These are phyloP conservation scores for Fusarium abutilonis DNA, from an alignment of 2,329 filamentous ascomycete genomes.

Conservation along the genomic window DNA sequence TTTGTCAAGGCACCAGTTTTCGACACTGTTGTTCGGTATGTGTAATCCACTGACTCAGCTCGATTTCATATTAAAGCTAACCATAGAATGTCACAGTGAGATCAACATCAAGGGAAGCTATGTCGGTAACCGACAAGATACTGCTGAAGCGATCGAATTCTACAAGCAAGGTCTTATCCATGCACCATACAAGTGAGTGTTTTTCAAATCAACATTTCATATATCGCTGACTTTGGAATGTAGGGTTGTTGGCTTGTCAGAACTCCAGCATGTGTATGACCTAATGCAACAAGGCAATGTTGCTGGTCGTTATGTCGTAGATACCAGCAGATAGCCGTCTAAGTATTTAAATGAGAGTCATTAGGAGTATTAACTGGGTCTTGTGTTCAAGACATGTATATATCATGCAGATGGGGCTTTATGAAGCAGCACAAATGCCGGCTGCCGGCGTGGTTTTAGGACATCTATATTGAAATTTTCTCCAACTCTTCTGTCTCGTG, in stretches of 20 bases:
- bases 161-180: constrained; percentile 83
- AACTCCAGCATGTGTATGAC: constrained; percentile 79
- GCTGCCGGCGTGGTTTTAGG: too few relatives aligned
- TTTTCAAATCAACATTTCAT: accelerated
- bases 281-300: constrained; percentile 74
- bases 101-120: constrained; percentile 89
- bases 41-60: accelerated
- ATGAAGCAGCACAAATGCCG: too few relatives aligned
- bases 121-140: constrained; percentile 87
- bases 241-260: constrained; percentile 73
- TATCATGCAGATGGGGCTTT: background rate
- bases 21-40: constrained; percentile 72
- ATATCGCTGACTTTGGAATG: constrained; percentile 5
- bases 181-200: constrained; percentile 73
- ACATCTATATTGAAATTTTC: too few relatives aligned
- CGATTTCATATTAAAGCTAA: background rate
- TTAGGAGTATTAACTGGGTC: background rate
- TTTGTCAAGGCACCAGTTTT: constrained; percentile 85
- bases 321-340: constrained; percentile 66
- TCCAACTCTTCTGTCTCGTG: too few relatives aligned
- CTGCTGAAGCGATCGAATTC: constrained; percentile 86
- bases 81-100: constrained; percentile 63
- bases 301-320: constrained; percentile 77
- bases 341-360: background rate
- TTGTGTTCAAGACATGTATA: background rate